Evolutionary conservation across 1,139 yeast species (phyloP), one percentile per base, ranked within the genome.

Genomic region (Taphrina communis): DNA sequence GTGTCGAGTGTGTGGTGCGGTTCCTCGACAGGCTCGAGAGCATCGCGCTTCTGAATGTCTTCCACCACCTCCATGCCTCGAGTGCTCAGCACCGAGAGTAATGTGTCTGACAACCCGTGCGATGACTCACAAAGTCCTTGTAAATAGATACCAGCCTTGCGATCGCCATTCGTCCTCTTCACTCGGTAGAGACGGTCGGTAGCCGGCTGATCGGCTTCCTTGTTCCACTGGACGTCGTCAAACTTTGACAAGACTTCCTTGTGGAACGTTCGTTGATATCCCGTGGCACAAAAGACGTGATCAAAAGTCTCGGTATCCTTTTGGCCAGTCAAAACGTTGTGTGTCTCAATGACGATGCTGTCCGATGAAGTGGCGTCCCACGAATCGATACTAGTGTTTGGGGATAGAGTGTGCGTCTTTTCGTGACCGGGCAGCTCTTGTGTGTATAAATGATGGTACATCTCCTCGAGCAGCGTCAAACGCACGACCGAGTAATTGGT

Each of bases 401-500:
- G 67, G 8, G 60, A 55, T 6, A 63, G 36, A 3, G 61, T 17
- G 48, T 63, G 67, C 12, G 21, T n/a, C n/a, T 55, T 53, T 31
- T 31, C 39, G 52, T 63, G 67, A 6, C 61, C 61, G 2, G 67
- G 67, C 19, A 63, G 68, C 41, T 72, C 70, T 53, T 73, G 75
- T n/a, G 57, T 55, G 48, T 74, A 74, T 8, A 73, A 44, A 19
- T 56, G 69, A 19, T 69, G 68, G 60, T 71, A 74, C 63, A 74
- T 70, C 41, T 68, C 71, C 50, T 74, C 75, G 35, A 74, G 61
- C 39, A 74, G 48, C 14, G 70, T 69, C 11, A 69, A 48, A 17
- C 75, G 71, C n/a, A 74, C 75, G 21, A 74, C 75, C 12, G 73
- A 62, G 56, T 74, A 74, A 50, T 74, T 74, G 35, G 75, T 74